These are phyloP conservation scores for Bacidia rubella DNA, from an alignment of 495 filamentous ascomycete species.

Conservation along the genomic window DNA sequence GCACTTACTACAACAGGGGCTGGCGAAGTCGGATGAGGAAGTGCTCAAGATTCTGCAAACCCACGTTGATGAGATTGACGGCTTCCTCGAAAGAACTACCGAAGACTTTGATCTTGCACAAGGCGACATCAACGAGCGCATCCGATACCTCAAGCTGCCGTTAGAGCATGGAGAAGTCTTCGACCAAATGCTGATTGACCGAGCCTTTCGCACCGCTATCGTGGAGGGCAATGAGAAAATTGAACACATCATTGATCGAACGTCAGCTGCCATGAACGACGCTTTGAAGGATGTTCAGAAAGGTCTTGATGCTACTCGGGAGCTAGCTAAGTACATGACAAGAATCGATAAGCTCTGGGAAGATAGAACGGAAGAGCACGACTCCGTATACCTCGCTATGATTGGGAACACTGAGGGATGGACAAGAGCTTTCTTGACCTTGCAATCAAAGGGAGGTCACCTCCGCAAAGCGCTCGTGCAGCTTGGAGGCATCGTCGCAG, in stretches of 20 bases:
- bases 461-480: slow-evolving; percentile 49
- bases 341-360: slow-evolving; percentile 43
- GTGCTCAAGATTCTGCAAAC: slow-evolving; percentile 81
- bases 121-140: slow-evolving; percentile 56
- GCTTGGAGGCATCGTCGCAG: slow-evolving; percentile 52
- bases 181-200: slow-evolving; percentile 77
- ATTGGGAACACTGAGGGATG: slow-evolving; percentile 77
- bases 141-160: slow-evolving; percentile 67
- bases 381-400: slow-evolving; percentile 64
- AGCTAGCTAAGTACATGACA: slow-evolving; percentile 62
- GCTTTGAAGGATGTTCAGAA: slow-evolving; percentile 64
- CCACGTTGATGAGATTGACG: slow-evolving; percentile 88
- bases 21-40: slow-evolving; percentile 76
- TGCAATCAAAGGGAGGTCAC: slow-evolving; percentile 49
- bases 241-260: slow-evolving; percentile 72
- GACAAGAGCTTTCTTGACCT: slow-evolving; percentile 56
- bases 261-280: slow-evolving; percentile 58
- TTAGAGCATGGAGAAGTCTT: slow-evolving; percentile 74
- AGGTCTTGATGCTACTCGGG: slow-evolving; percentile 60
- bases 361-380: slow-evolving; percentile 30
- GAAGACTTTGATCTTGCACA: slow-evolving; percentile 79
- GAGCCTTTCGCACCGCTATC: slow-evolving; percentile 65
- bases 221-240: slow-evolving; percentile 82
- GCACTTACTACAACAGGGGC: slow-evolving; percentile 68
- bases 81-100: slow-evolving; percentile 69